Evolutionary conservation across 75 land plant species (phyloP).

Genomic region (Isoetes taiwanensis): DNA sequence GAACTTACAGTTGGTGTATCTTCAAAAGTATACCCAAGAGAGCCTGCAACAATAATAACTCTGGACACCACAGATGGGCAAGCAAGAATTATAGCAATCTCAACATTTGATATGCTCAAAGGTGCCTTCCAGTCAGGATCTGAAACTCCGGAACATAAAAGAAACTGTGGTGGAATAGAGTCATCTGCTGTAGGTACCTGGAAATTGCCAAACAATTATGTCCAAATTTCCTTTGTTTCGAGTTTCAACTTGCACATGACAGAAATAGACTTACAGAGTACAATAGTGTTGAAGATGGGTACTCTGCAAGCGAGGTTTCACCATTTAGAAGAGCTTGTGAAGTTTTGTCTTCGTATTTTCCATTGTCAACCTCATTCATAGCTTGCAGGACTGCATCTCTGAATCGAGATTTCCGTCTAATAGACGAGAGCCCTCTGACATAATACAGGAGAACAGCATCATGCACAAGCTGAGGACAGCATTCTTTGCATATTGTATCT

Average conservation of each 20-base stretch:
- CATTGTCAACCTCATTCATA: constrained; percentile 29
- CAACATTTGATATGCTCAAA: constrained; percentile 33
- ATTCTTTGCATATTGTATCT: constrained; percentile 32
- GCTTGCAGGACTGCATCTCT: constrained; percentile 44
- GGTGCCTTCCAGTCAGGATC: constrained; percentile 78
- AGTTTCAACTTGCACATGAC: constrained; percentile 5
- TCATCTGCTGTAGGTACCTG: constrained; percentile 62
- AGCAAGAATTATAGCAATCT: constrained; percentile 56
- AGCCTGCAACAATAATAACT: constrained; percentile 55
- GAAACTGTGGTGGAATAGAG: constrained; percentile 54
- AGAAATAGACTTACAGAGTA: constrained; percentile 34
- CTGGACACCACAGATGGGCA: constrained; percentile 63
- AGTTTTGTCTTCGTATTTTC: background rate
- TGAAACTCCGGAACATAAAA: constrained; percentile 42
- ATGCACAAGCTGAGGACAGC: constrained; percentile 44
- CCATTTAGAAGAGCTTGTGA: constrained; percentile 30
- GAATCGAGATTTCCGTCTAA: constrained; percentile 42
- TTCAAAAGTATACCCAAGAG: constrained; percentile 65
- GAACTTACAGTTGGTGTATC: constrained; percentile 69
- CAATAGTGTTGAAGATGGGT: constrained; percentile 69
- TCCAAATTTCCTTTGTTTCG: background rate
- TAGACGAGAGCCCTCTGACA: constrained; percentile 48
- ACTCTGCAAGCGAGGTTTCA: constrained; percentile 80
- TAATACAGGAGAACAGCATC: constrained; percentile 65
- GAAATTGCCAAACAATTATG: background rate